Base-by-base conservation (phyloP, 129 eudicot species). In the Flaveria robusta region DNA sequence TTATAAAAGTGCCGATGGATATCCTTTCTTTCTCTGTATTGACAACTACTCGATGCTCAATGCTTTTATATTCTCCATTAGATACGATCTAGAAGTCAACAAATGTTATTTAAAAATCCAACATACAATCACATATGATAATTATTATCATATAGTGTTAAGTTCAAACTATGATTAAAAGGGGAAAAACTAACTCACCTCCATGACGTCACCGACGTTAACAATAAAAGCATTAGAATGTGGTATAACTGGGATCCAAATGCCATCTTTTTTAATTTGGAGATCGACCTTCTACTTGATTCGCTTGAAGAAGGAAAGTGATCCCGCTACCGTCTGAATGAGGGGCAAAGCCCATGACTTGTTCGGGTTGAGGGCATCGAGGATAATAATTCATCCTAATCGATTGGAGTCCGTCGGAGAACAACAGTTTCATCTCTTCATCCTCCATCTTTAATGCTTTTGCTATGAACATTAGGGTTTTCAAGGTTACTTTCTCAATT, bases 31-130 rank as follows among this genome's bases (percentile, higher is more conserved):
- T 83, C 58, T 51, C 41, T 7, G 81, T 41, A 60, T 83, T 86
- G 1, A 80, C 83, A 3, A 34, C 34, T 11, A 81, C 90, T 39
- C 90, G 47, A 56, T 86, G 90, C 75, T 71, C 79, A 22, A 80
- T 68, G 51, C 85, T 86, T n/a, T 52, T 67, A 34, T 82, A 82
- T 15, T 31, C 52, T 51, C 85, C 87, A 20, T 83, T 83, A 0
- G 77, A 72, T 24, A 24, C 18, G 39, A 72, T 81, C 84, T 76
- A 71, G 16, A 22, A 27, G 42, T 29, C 7, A 20, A 68, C 24
- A 66, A 43, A 0, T 43, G 14, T 11, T 8, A 0, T 8, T 11
- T 43, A 8, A 13, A 50, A 16, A 15, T 6, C 56, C 5, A 14
- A 50, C 56, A 3, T 14, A 50, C 20, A 52, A 18, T 9, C 59